phyloP scores from a whole-genome alignment of 768 basidiomycete genomes.

The Russula brevipes region DNA sequence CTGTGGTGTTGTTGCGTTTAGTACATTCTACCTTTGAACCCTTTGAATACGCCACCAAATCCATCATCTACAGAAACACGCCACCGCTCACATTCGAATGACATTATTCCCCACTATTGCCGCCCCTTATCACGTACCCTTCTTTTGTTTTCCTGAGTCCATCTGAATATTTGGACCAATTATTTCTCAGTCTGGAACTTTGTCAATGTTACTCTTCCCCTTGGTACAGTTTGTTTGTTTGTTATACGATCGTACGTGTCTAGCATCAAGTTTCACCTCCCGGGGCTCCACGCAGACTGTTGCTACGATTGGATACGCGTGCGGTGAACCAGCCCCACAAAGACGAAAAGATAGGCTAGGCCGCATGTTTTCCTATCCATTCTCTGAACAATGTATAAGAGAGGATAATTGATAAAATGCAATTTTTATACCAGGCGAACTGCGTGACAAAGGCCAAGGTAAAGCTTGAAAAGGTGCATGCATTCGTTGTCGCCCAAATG shows the following conservation, averaged over 20 bases:
- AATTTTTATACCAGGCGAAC: slow-evolving; percentile 27
- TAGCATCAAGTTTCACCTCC: not conserved
- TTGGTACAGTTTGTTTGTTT: slow-evolving; percentile 8
- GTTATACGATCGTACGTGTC: not conserved
- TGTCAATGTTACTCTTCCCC: slow-evolving; percentile 4
- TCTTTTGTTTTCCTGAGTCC: not conserved
- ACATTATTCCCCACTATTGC: not conserved
- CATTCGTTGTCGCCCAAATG: slow-evolving; percentile 33
- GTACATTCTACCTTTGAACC: slow-evolving; percentile 14
- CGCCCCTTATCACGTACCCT: not conserved
- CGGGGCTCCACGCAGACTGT: not conserved
- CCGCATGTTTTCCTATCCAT: slow-evolving; percentile 28
- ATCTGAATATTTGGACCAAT: slow-evolving; percentile 7
- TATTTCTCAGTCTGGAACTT: slow-evolving; percentile 12
- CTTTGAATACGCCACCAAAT: not conserved
- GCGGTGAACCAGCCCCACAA: not conserved
- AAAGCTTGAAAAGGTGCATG: slow-evolving; percentile 31
- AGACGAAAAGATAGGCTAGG: slow-evolving; percentile 9
- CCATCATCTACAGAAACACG: not conserved
- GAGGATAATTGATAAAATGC: not conserved
- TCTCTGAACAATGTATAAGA: slow-evolving; percentile 17
- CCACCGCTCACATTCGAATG: not conserved
- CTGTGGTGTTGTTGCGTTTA: slow-evolving; percentile 4
- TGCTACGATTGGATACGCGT: not conserved
- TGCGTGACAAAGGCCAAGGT: slow-evolving; percentile 31